Evolutionary conservation across 2,329 filamentous ascomycete genomes (phyloP).

Genomic region (Pestalotiopsis fici): DNA sequence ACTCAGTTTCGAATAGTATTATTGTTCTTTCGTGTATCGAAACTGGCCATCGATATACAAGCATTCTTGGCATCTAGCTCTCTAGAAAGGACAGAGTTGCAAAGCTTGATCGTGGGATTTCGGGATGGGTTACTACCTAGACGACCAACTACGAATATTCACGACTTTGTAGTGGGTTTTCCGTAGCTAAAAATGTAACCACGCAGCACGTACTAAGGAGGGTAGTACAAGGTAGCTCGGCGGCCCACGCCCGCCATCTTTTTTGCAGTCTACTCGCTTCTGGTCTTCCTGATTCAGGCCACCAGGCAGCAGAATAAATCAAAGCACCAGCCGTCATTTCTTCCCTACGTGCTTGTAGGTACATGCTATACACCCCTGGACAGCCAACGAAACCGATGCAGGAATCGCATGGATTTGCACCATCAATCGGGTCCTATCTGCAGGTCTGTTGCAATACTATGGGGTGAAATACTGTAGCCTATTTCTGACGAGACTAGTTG

Average conservation of each 20-base stretch:
- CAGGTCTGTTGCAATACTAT: not conserved
- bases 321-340: not conserved
- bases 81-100: too few species aligned
- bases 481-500: not conserved
- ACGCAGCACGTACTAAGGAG: not conserved
- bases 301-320: not conserved
- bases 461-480: constrained; percentile 1
- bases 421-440: not conserved
- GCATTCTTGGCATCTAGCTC: too few species aligned
- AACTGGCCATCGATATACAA: not conserved
- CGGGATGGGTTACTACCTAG: too few species aligned
- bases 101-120: too few species aligned
- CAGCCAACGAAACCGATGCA: not conserved
- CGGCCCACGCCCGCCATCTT: not conserved
- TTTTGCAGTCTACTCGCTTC: not conserved
- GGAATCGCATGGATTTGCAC: not conserved
- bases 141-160: not conserved
- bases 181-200: not conserved
- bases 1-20: too few species aligned
- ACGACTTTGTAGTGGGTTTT: not conserved
- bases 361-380: not conserved
- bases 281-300: not conserved
- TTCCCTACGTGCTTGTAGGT: not conserved
- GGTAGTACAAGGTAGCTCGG: not conserved
- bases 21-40: not conserved